phyloP scores from a whole-genome alignment of 176 grass and related monocot genomes.

The Aegilops bicornis region DNA sequence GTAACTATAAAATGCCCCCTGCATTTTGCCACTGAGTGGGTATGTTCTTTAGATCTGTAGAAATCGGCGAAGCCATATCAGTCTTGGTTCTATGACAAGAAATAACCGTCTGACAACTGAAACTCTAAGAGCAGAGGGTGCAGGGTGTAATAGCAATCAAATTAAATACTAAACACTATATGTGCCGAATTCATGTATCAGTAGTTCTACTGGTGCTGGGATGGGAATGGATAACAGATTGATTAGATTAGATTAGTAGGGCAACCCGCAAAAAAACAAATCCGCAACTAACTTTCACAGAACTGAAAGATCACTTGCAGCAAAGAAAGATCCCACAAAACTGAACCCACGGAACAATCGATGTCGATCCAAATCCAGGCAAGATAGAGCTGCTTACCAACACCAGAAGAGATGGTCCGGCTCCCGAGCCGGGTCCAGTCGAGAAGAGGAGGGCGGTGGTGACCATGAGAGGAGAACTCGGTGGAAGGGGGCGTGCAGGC shows the following conservation, averaged over 20 bases:
- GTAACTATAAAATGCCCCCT: background rate
- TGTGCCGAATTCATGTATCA: background rate
- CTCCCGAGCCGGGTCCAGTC: background rate
- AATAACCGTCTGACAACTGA: background rate
- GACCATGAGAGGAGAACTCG: background rate
- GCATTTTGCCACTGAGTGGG: background rate
- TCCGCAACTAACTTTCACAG: background rate
- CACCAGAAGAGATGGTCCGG: background rate
- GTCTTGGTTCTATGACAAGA: background rate
- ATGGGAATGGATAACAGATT: too few species aligned
- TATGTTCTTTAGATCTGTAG: background rate
- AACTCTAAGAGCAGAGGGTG: background rate
- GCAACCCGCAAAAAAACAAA: background rate
- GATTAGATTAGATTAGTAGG: too few species aligned
- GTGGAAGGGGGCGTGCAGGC: background rate
- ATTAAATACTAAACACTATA: background rate
- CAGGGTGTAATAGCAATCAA: background rate
- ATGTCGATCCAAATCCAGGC: background rate
- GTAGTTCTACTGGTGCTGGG: background rate
- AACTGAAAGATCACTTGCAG: too few species aligned
- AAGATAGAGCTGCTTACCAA: background rate
- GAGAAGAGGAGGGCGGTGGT: background rate
- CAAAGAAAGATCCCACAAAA: too few species aligned
- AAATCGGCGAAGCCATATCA: background rate
- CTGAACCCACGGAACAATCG: background rate